Percentiles rank a stretch among this genome's conserved stretches.
Conservation (phyloP, 441 rosid genomes). For the Adansonia madagascariensis region DNA sequence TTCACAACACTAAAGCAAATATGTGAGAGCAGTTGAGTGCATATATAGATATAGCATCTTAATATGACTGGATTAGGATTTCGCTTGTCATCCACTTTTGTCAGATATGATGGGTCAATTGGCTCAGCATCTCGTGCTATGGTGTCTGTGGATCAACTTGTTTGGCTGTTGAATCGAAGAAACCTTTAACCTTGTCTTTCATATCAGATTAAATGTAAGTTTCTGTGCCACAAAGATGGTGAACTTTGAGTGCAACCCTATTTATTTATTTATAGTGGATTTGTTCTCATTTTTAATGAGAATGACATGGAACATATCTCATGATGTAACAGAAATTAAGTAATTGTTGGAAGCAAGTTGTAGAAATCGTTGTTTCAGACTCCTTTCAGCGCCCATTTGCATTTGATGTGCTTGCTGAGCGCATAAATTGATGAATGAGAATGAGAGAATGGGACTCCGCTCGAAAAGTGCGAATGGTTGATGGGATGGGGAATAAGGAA, state of each 20-base stretch:
- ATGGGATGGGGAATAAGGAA: not conserved
- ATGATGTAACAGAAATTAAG: not conserved
- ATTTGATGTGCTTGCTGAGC: no score
- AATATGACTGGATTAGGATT: conserved; percentile 2
- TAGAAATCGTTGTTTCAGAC: not conserved
- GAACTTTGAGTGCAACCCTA: not conserved
- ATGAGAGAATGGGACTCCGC: not conserved
- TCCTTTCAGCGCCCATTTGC: not conserved
- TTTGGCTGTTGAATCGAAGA: conserved; percentile 58
- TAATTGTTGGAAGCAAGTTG: conserved; percentile 8
- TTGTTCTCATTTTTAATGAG: not conserved
- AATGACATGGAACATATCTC: not conserved
- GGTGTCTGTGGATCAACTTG: conserved; percentile 73
- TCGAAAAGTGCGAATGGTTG: not conserved
- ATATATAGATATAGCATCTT: not conserved
- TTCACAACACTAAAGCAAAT: not conserved
- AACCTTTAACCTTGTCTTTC: conserved; percentile 44
- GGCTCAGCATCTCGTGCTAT: conserved; percentile 77
- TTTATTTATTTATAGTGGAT: not conserved
- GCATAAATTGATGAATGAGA: not conserved
- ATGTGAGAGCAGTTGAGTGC: not conserved
- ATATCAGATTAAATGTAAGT: not conserved
- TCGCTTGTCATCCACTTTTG: conserved; percentile 16
- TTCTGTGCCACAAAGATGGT: not conserved
- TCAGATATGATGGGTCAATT: conserved; percentile 80